These are phyloP conservation scores for Solanum chiquidenum DNA, from an alignment of 257 asterid genomes.

Conservation along the genomic window DNA sequence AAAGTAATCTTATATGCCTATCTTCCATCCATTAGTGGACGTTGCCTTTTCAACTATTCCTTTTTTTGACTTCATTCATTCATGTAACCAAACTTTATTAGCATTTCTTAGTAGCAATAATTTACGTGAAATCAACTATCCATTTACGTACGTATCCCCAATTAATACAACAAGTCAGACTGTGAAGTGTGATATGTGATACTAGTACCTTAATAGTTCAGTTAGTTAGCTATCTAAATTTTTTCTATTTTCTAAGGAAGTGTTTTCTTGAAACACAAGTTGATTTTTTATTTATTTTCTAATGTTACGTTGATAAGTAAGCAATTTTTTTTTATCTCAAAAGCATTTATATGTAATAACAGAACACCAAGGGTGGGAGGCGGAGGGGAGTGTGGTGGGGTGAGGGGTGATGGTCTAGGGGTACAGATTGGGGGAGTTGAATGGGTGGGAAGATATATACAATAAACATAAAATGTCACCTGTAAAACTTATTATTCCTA, in stretches of 20 bases:
- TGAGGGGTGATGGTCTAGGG: background rate
- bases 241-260: background rate
- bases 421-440: background rate
- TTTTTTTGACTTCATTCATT: background rate
- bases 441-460: background rate
- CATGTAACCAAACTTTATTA: background rate
- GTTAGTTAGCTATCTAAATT: rapidly evolving
- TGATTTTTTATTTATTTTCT: background rate
- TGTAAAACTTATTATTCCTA: too few relatives aligned
- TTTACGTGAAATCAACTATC: background rate
- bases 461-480: background rate
- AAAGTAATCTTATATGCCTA: background rate
- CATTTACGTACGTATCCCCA: background rate
- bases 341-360: background rate
- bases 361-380: background rate
- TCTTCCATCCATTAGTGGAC: background rate
- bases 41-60: background rate
- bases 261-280: background rate
- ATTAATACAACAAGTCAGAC: background rate
- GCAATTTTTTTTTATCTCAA: background rate
- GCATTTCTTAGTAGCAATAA: background rate
- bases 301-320: background rate
- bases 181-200: background rate
- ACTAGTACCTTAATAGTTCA: background rate
- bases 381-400: background rate